Conservation (phyloP, 768 basidiomycete genomes). For the Mycena kentingensis region DNA sequence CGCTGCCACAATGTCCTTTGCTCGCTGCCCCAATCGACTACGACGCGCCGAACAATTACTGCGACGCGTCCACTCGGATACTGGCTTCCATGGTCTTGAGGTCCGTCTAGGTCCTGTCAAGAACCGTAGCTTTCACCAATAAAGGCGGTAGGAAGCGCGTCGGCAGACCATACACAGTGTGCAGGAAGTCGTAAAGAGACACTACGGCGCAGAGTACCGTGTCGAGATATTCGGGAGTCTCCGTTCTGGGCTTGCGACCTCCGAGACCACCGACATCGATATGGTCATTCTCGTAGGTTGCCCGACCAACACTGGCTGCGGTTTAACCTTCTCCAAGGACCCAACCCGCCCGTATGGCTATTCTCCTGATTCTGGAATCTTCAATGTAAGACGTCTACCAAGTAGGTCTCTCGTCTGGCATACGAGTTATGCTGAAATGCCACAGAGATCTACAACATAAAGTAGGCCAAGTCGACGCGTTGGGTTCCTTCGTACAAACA, state of each 20-base stretch:
- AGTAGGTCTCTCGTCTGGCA: constrained; percentile 18
- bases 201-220: constrained; percentile 15
- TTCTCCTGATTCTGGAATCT: constrained; percentile 18
- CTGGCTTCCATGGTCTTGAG: too few species aligned
- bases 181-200: constrained; percentile 5
- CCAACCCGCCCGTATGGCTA: constrained; percentile 23
- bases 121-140: neutral
- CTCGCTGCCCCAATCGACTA: too few species aligned
- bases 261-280: constrained; percentile 25
- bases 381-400: constrained; percentile 30
- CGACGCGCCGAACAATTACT: too few species aligned
- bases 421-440: too few species aligned
- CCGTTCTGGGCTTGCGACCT: constrained; percentile 23
- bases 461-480: constrained; percentile 13
- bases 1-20: too few species aligned
- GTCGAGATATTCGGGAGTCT: constrained; percentile 26
- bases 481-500: neutral
- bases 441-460: constrained; percentile 34
- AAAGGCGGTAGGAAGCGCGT: neutral
- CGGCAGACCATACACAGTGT: constrained; percentile 5
- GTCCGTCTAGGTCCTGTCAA: too few species aligned
- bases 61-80: too few species aligned
- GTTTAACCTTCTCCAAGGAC: constrained; percentile 26
- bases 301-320: neutral
- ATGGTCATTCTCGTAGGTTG: constrained; percentile 44